phyloP scores from a whole-genome alignment of 2,329 filamentous ascomycete genomes.

The Ophiostoma populinum region DNA sequence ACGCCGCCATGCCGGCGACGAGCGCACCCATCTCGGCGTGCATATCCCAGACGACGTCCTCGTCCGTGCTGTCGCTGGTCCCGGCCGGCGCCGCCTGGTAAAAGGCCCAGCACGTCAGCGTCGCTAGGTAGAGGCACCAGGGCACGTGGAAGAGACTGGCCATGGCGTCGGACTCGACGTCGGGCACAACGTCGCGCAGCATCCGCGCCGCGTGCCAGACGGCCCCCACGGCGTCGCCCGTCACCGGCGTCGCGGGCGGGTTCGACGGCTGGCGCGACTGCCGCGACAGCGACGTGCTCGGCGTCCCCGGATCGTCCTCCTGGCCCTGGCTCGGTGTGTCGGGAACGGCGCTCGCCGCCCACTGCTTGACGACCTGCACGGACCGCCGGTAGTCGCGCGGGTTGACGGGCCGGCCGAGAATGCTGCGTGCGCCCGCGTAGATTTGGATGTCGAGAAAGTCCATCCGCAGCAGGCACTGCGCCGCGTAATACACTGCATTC shows the following conservation, averaged over 20 bases:
- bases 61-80: neutral
- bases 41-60: slow-evolving; percentile 10
- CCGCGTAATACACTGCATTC: slow-evolving; percentile 10
- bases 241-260: no score
- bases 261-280: no score
- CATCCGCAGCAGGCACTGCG: slow-evolving; percentile 5
- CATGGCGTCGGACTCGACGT: slow-evolving; percentile 8
- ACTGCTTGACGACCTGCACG: slow-evolving; percentile 7
- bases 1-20: slow-evolving; percentile 2
- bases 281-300: no score
- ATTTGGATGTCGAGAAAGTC: slow-evolving; percentile 12
- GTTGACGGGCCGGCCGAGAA: slow-evolving; percentile 10
- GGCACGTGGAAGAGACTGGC: slow-evolving; percentile 10
- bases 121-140: slow-evolving; percentile 11
- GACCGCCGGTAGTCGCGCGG: slow-evolving; percentile 9
- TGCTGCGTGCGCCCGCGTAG: slow-evolving; percentile 11
- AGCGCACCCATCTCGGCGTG: slow-evolving; percentile 7
- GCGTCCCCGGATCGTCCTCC: neutral
- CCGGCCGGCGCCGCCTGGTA: slow-evolving; percentile 6
- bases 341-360: slow-evolving; percentile 5
- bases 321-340: no score
- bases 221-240: neutral
- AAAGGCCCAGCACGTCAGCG: slow-evolving; percentile 10
- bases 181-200: slow-evolving; percentile 4
- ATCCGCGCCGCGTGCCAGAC: slow-evolving; percentile 9